Conservation (phyloP, 805 yeast species). For the Alloascoidea hylecoeti region DNA sequence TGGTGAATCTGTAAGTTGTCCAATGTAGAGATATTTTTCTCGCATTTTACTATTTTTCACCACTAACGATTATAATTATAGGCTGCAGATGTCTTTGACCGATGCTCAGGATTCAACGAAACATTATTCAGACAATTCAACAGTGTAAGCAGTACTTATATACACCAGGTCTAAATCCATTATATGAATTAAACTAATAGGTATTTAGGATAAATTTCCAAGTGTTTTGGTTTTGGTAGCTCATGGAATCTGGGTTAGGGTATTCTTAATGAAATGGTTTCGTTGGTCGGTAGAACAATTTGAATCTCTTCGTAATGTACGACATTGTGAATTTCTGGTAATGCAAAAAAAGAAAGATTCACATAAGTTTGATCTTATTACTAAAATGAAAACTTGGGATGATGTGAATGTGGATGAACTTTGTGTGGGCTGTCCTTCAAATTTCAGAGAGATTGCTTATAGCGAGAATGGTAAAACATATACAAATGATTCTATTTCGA, state of each 20-base stretch:
- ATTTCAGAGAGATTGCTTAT: background rate
- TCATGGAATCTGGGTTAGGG: conserved; percentile 92
- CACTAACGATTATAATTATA: too few species aligned
- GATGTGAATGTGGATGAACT: conserved; percentile 27
- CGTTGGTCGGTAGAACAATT: conserved; percentile 87
- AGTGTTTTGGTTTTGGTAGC: conserved; percentile 73
- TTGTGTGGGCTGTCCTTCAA: background rate
- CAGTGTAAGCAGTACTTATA: conserved; percentile 8
- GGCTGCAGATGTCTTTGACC: conserved; percentile 84
- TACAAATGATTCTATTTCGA: background rate
- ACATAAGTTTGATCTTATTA: conserved; percentile 37
- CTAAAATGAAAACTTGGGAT: conserved; percentile 62
- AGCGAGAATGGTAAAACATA: background rate
- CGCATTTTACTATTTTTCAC: background rate
- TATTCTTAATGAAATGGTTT: conserved; percentile 88
- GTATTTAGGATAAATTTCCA: conserved; percentile 59
- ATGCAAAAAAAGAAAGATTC: conserved; percentile 37
- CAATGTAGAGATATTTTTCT: background rate
- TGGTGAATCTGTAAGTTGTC: conserved; percentile 56
- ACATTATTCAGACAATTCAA: conserved; percentile 72
- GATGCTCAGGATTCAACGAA: conserved; percentile 84
- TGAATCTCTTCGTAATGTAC: conserved; percentile 70
- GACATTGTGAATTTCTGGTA: conserved; percentile 70
- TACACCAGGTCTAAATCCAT: too few species aligned
- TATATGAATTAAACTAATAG: too few species aligned